These are phyloP conservation scores for Aspergillus carlsbadensis DNA, from an alignment of 495 filamentous ascomycete genomes.

Conservation along the genomic window DNA sequence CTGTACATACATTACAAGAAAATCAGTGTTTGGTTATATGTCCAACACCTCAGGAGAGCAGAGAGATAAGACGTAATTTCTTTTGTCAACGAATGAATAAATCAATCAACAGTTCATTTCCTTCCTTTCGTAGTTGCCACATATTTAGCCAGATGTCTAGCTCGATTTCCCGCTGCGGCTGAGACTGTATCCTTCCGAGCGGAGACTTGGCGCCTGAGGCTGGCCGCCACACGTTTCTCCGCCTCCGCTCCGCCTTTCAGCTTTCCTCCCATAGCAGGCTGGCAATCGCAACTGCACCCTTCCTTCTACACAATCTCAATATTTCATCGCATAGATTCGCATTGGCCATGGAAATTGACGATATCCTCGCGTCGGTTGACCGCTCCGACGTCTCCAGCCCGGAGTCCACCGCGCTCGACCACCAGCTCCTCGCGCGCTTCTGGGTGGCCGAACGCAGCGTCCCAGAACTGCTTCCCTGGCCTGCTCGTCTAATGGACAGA, in stretches of 20 bases:
- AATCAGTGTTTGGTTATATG: constrained; percentile 22
- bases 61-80: constrained; percentile 33
- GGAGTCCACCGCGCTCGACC: constrained; percentile 64
- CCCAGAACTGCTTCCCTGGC: constrained; percentile 77
- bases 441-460: constrained; percentile 91
- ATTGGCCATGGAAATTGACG: constrained; percentile 75
- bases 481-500: constrained; percentile 66
- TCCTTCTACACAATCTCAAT: neutral
- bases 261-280: too few species aligned
- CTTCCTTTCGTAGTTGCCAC: neutral
- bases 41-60: constrained; percentile 27
- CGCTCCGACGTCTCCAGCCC: constrained; percentile 53
- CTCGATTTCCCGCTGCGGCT: neutral
- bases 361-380: constrained; percentile 82
- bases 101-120: neutral
- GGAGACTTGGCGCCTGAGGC: constrained; percentile 15
- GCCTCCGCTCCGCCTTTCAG: constrained; percentile 23
- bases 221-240: neutral
- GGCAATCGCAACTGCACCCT: too few species aligned
- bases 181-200: too few species aligned
- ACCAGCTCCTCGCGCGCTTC: constrained; percentile 84
- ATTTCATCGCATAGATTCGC: neutral
- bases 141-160: neutral
- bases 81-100: constrained; percentile 28
- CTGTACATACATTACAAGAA: constrained; percentile 43